A percentile compares a stretch with the other conserved stretches of the same genome.
Conservation (phyloP, 352 stramenopile species). For the Phytophthora sojae region DNA sequence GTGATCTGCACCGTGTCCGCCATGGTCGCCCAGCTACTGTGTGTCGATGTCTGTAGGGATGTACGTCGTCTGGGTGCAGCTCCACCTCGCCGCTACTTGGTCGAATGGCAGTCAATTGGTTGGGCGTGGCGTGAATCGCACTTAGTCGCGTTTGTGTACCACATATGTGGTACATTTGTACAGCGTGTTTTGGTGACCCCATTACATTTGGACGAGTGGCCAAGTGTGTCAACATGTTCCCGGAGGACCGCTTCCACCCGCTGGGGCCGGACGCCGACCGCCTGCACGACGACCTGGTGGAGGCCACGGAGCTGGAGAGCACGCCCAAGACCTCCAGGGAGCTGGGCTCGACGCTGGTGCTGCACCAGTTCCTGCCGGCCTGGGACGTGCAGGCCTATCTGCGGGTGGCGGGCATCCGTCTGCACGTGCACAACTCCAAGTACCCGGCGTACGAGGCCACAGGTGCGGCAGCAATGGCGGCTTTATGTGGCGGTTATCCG, state of each 20-base stretch:
- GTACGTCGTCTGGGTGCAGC: background rate
- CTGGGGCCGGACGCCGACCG: slow-evolving; percentile 72
- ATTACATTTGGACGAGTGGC: slow-evolving; percentile 2
- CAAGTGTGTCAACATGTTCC: slow-evolving; percentile 52
- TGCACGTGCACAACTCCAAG: slow-evolving; percentile 89
- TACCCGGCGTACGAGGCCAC: slow-evolving; percentile 86
- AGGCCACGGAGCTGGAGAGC: slow-evolving; percentile 56
- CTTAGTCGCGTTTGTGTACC: slow-evolving; percentile 18
- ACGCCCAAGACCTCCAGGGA: slow-evolving; percentile 76
- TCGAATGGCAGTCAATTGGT: slow-evolving; percentile 30
- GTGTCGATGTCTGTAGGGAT: background rate
- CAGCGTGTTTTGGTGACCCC: background rate
- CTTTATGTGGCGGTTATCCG: background rate
- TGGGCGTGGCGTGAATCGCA: slow-evolving; percentile 35
- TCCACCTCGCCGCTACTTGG: background rate
- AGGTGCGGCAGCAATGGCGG: slow-evolving; percentile 34
- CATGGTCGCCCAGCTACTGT: slow-evolving; percentile 54
- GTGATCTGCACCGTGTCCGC: slow-evolving; percentile 93
- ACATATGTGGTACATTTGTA: background rate
- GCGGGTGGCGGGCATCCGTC: slow-evolving; percentile 71
- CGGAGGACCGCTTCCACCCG: slow-evolving; percentile 84
- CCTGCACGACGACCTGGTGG: slow-evolving; percentile 73
- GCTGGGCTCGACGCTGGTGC: slow-evolving; percentile 68
- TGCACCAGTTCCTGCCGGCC: slow-evolving; percentile 87
- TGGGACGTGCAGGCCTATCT: slow-evolving; percentile 90